These are phyloP conservation scores for Suillus subluteus DNA, from an alignment of 768 basidiomycete species.

Conservation along the genomic window DNA sequence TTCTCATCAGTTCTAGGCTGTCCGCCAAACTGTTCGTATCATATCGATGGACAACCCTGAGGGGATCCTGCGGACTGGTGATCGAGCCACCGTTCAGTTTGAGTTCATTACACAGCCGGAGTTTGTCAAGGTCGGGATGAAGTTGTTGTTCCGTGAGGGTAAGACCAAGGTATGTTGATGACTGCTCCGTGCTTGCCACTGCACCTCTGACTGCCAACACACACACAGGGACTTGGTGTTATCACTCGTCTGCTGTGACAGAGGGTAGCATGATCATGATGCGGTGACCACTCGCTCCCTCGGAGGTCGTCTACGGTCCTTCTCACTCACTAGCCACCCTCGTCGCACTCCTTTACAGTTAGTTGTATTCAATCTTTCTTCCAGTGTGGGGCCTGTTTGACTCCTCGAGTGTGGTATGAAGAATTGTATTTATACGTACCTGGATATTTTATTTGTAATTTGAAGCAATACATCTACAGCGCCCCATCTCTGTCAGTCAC, in stretches of 20 bases:
- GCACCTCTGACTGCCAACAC: constrained; percentile 14
- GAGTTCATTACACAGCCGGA: constrained; percentile 94
- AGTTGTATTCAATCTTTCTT: background rate
- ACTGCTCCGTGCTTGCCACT: constrained; percentile 3
- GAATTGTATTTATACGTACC: background rate
- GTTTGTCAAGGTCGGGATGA: constrained; percentile 92
- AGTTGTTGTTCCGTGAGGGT: constrained; percentile 91
- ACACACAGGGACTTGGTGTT: constrained; percentile 70
- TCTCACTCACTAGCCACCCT: background rate
- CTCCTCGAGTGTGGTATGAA: no score
- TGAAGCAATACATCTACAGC: background rate
- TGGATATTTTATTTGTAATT: constrained; percentile 2
- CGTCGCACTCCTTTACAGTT: background rate
- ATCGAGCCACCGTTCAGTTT: constrained; percentile 91
- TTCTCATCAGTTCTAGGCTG: constrained; percentile 52
- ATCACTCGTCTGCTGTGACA: constrained; percentile 66
- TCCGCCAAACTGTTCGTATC: constrained; percentile 91
- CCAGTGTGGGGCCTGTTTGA: background rate
- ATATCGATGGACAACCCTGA: constrained; percentile 90
- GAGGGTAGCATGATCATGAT: background rate
- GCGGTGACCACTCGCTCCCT: background rate
- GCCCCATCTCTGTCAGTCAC: background rate
- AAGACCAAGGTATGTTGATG: constrained; percentile 78
- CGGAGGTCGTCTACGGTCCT: background rate
- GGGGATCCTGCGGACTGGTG: constrained; percentile 89